Evolutionary conservation across 2,329 filamentous ascomycete genomes (phyloP), one percentile per base, ranked within the genome.

Genomic region (Pseudogymnoascus sp.): DNA sequence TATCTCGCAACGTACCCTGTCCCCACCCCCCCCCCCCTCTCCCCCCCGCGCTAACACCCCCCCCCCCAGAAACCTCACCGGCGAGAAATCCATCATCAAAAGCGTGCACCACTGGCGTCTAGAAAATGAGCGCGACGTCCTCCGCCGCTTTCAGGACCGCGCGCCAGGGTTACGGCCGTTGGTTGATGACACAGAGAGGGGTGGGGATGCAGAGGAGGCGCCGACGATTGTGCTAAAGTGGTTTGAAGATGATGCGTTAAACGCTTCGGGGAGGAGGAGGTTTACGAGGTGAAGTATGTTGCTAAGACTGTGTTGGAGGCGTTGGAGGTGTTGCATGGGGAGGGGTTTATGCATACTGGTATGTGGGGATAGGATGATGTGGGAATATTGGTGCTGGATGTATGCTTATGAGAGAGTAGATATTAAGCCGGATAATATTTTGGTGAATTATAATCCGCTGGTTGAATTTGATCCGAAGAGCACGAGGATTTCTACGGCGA

Each of bases 261-360:
- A 67, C 64, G 64, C 63, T 61, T 69, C 65, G 62, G 62, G n/a
- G 25, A 44, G 63, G n/a, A 64, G 69, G 64, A 63, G 63, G 44
- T 59, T 70, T 40, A 62, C 62, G 61, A 65, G 44, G 62, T 69
- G 28, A 69, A 67, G 62, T 63, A 64, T 63, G 66, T 69, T 0
- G 66, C 64, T 59, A 69, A 67, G 65, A 66, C 64, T 63, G 62
- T 69, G 23, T 65, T 69, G n/a, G 38, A 66, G 66, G 67, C 66
- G 63, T 44, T 69, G 59, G 61, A 66, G 47, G 65, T 64, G 59
- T 64, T 70, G 44, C 66, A 69, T 68, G 65, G 69, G 65, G 65
- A 67, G 61, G 65, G 68, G 53, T 67, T 68, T 28, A 66, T 63
- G 65, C 64, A 70, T 65, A 69, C 67, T 63, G 65, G 68, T 70